Evolutionary conservation across 352 stramenopile genomes (phyloP).

Genomic region (Globisporangium solare): DNA sequence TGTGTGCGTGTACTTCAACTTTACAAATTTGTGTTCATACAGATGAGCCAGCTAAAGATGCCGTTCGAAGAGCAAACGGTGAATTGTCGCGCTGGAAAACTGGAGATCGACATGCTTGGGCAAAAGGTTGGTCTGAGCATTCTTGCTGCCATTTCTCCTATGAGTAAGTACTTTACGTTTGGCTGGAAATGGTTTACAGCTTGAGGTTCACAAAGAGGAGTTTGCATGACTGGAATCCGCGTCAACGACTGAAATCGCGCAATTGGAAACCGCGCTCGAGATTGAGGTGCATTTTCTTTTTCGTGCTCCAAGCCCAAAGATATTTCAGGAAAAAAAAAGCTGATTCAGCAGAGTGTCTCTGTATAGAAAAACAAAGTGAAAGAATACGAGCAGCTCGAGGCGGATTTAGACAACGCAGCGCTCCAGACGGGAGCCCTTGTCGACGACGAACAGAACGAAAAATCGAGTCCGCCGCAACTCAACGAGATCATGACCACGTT

Average conservation of each 20-base stretch:
- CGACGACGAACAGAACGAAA: background rate
- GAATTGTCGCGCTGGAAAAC: conserved; percentile 24
- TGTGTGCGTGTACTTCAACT: background rate
- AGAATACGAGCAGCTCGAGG: conserved; percentile 71
- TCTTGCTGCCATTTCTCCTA: background rate
- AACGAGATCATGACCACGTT: conserved; percentile 57
- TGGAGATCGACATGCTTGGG: conserved; percentile 65
- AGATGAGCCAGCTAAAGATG: conserved; percentile 62
- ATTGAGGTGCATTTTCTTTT: conserved; percentile 32
- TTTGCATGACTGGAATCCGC: conserved; percentile 65
- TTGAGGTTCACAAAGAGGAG: conserved; percentile 65
- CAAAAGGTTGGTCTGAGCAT: conserved; percentile 40
- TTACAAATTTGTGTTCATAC: background rate
- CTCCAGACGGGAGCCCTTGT: conserved; percentile 52
- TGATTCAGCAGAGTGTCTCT: background rate
- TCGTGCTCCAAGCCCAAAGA: no score
- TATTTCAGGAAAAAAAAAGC: background rate
- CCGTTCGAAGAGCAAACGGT: conserved; percentile 51
- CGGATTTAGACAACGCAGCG: conserved; percentile 65
- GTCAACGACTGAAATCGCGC: conserved; percentile 52
- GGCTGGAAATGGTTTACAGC: conserved; percentile 14
- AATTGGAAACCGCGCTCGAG: conserved; percentile 50
- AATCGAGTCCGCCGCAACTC: conserved; percentile 16
- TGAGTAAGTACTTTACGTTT: background rate
- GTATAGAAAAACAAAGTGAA: conserved; percentile 48